phyloP scores from a whole-genome alignment of 306 rosid species.

The Spatholobus suberectus region DNA sequence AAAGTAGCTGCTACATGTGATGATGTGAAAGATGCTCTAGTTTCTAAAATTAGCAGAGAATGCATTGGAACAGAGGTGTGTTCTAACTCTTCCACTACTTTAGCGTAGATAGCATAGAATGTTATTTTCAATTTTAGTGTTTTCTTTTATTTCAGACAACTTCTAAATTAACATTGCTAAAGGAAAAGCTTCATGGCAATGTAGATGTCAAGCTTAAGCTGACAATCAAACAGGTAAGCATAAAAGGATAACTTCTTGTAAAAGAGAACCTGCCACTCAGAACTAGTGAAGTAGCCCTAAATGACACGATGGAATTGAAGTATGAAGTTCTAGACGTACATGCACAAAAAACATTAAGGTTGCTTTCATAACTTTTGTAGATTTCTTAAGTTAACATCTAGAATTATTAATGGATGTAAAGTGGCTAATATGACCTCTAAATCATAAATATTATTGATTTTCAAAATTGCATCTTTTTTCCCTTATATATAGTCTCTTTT shows the following conservation, averaged over 20 bases:
- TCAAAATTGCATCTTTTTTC: background rate
- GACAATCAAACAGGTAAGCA: slow-evolving; percentile 87
- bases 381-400: slow-evolving; percentile 16
- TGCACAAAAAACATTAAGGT: too few species aligned
- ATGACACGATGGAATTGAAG: slow-evolving; percentile 83
- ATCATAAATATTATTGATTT: background rate
- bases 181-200: too few species aligned
- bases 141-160: too few species aligned
- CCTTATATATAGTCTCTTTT: slow-evolving; percentile 8
- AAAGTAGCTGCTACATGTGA: slow-evolving; percentile 85
- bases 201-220: too few species aligned
- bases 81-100: too few species aligned
- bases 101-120: too few species aligned
- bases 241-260: slow-evolving; percentile 81
- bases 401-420: slow-evolving; percentile 14
- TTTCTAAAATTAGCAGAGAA: slow-evolving; percentile 89
- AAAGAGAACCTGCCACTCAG: slow-evolving; percentile 94
- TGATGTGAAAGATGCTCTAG: slow-evolving; percentile 85
- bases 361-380: slow-evolving; percentile 27
- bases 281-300: slow-evolving; percentile 79
- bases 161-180: too few species aligned
- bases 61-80: slow-evolving; percentile 85
- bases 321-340: slow-evolving; percentile 87
- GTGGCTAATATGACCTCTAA: background rate
- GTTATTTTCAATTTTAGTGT: too few species aligned